A percentile compares a stretch with the other conserved stretches of the same genome.
phyloP scores from a whole-genome alignment of 2,329 filamentous ascomycete species.

The Zasmidium angulare region DNA sequence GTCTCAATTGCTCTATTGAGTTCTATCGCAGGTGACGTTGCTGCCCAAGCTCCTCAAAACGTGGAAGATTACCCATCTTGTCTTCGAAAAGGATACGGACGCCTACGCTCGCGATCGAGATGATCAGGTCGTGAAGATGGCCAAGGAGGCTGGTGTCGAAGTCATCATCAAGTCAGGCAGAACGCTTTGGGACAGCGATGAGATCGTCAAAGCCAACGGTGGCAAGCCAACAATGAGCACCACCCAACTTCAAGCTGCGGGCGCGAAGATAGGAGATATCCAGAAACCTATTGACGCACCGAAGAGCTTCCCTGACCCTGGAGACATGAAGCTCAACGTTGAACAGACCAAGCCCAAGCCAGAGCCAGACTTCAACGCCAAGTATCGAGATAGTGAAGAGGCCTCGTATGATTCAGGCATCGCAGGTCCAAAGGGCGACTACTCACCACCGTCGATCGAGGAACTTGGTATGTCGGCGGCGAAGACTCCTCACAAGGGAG shows the following conservation, averaged over 20 bases:
- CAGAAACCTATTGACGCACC: slow-evolving; percentile 63
- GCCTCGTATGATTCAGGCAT: slow-evolving; percentile 57
- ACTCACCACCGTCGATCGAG: slow-evolving; percentile 67
- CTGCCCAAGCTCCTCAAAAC: slow-evolving; percentile 70
- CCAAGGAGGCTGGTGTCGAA: slow-evolving; percentile 64
- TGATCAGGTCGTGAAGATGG: slow-evolving; percentile 57
- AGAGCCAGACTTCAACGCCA: slow-evolving; percentile 61
- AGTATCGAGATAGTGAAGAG: slow-evolving; percentile 55
- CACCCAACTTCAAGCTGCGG: slow-evolving; percentile 62
- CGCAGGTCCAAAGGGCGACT: slow-evolving; percentile 67
- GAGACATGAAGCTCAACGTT: slow-evolving; percentile 59
- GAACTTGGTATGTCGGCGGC: slow-evolving; percentile 68
- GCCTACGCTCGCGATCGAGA: slow-evolving; percentile 68
- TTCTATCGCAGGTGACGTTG: slow-evolving; percentile 47
- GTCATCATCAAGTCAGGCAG: slow-evolving; percentile 65
- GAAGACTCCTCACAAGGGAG: slow-evolving; percentile 67
- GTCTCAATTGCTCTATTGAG: slow-evolving; percentile 63
- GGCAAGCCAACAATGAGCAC: slow-evolving; percentile 76
- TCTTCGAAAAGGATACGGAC: slow-evolving; percentile 79
- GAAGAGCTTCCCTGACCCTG: slow-evolving; percentile 61
- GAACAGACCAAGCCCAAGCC: slow-evolving; percentile 55
- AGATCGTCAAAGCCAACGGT: slow-evolving; percentile 63
- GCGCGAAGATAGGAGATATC: slow-evolving; percentile 62
- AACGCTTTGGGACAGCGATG: slow-evolving; percentile 73
- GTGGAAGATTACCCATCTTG: slow-evolving; percentile 73